Base-by-base conservation (phyloP, 2,329 filamentous ascomycete genomes). In the Chaetomium sp. region DNA sequence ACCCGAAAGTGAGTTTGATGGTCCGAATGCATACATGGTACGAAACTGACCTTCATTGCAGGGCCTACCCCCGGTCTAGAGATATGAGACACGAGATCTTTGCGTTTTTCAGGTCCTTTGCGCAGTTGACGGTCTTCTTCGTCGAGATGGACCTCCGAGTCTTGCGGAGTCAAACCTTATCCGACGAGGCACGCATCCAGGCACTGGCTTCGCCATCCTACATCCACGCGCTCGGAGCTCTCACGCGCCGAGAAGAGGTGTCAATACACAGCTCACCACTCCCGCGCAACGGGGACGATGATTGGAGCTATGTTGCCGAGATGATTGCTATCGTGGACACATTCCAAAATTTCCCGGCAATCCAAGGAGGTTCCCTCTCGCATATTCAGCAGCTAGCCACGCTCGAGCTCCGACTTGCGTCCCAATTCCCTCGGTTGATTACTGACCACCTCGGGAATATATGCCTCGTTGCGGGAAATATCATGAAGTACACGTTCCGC, bases 81-180 rank as follows among this genome's bases (percentile, higher is more conserved):
- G 72, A 68, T 59, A 70, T 80, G 8, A 74, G 74, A 6, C 70
- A 75, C 2, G 68, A 75, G 33, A 72, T 79, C 3, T 70, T 71
- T n/a, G 70, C 72, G 0, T 76, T 83, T 50, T 82, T 79, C 67
- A 66, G 68, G 10, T 71, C 72, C 1, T 83, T 82, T 67, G 79
- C 83, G n/a, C 78, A 74, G 63, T 72, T 89, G 53, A 77, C 84
- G 1, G 83, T 81, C 13, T 80, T 79, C 65, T 83, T 87, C 65
- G 74, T 87, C 60, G 72, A 76, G 16, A 74, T 86, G 66, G 86
- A 89, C 70, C 69, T 76, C 42, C 71, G 72, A 57, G 75, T 74
- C 2, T 66, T 83, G 23, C 67, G 72, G 27, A 68, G 65, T 21
- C 60, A 63, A 23, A 9, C 57, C 6, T 54, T 69, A 2, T 68